phyloP scores from a whole-genome alignment of 108 stramenopile genomes.

The Cyclostephanos invisitatus region DNA sequence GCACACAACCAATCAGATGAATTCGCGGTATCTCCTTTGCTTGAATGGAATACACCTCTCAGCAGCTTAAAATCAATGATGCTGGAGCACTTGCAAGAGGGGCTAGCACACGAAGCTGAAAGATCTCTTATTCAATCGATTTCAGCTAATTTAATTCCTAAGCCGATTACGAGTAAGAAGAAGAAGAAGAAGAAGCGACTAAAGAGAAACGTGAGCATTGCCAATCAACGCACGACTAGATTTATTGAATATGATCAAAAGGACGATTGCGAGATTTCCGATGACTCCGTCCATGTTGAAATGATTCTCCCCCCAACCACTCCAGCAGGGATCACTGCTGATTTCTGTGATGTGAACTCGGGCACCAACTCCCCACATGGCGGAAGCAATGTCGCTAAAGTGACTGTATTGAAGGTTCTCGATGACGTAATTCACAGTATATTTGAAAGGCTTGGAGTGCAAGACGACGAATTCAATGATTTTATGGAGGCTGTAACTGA shows the following conservation, averaged over 20 bases:
- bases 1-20: constrained; percentile 3
- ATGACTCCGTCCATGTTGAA: constrained; percentile 34
- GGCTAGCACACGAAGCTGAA: constrained; percentile 47
- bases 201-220: constrained; percentile 24
- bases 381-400: constrained; percentile 53
- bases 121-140: constrained; percentile 35
- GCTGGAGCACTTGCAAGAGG: constrained; percentile 23
- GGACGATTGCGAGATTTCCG: constrained; percentile 3
- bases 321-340: background rate
- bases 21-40: constrained; percentile 16
- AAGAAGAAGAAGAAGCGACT: constrained; percentile 46
- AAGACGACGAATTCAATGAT: constrained; percentile 21
- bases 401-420: constrained; percentile 52
- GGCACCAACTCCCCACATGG: background rate
- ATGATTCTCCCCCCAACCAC: constrained; percentile 16
- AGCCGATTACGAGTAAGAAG: constrained; percentile 35
- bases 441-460: constrained; percentile 58
- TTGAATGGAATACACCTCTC: constrained; percentile 31
- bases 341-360: constrained; percentile 1
- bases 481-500: constrained; percentile 16
- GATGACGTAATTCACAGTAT: constrained; percentile 56
- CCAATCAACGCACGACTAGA: background rate
- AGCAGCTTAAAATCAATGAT: constrained; percentile 18
- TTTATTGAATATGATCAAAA: constrained; percentile 12
- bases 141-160: constrained; percentile 16